Base-by-base conservation (phyloP, 1,284 basidiomycete species). In the Spongispora temasekensis region DNA sequence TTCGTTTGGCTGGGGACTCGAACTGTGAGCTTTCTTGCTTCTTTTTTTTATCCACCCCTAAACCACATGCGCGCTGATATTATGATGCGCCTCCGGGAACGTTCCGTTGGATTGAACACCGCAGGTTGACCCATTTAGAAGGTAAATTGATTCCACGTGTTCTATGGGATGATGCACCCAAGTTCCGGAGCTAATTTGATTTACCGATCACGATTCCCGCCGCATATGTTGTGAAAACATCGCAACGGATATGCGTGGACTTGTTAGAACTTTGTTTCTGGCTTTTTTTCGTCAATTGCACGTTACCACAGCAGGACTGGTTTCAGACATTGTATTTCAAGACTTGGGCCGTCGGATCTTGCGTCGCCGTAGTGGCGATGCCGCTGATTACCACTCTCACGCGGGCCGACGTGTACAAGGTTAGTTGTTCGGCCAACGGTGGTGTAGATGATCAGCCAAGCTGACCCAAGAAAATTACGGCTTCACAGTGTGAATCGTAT, bases 251-350 rank as follows among this genome's bases (percentile, higher is more conserved):
- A n/a, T n/a, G n/a, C n/a, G n/a, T n/a, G n/a, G n/a, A n/a, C n/a
- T n/a, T n/a, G n/a, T n/a, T n/a, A 89, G 90, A 93, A 67, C 79
- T 93, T 1, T 91, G 88, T 66, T 93, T 93, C 71, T 93, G 90
- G 90, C 76, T 91, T 19, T 93, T 91, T 77, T 83, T 93, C 40
- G 77, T 92, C 54, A 88, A 88, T 61, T 78, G n/a, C 88, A 2
- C 78, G 81, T 13, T 79, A 0, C 72, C 74, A 1, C 83, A 87
- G 62, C 83, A 84, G 67, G 83, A 90, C 67, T 93, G 90, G 90
- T 92, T 93, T 76, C 75, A 76, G n/a, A 89, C 84, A 65, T 61
- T 76, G 32, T 90, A 90, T 66, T 93, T 91, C 79, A 88, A 82
- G 68, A 76, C 76, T 5, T 93, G 91, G 90, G 74, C 82, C 13